Evolutionary conservation across 2,329 filamentous ascomycete species (phyloP), one percentile per base, ranked within the genome.

Genomic region (Niveomyces coronatus): DNA sequence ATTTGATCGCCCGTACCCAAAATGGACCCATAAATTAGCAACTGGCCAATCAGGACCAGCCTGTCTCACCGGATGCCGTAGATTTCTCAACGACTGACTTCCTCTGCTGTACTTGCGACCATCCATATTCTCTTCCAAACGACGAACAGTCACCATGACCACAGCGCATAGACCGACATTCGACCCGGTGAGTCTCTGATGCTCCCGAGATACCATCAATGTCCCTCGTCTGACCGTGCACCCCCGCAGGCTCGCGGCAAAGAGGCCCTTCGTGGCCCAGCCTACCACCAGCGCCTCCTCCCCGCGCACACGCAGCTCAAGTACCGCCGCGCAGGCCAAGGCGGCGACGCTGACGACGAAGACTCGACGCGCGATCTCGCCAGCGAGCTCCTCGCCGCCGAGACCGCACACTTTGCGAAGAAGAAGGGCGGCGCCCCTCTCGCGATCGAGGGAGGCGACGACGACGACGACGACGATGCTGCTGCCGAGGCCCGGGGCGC

Each of bases 241-340:
- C 16, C 19, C n/a, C 14, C 32, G 40, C 46, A 87, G 83, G 88
- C 89, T 29, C 79, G 82, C 57, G 91, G 91, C 58, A 95, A 95
- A 70, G 91, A 98, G 63, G 86, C 88, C 53, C 82, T 87, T 43
- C 82, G 87, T 53, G 91, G 91, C 33, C 85, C 86, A 35, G 89
- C 87, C 51, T 96, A 95, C 67, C 91, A 98, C 58, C 89, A 96
- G 63, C 83, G 91, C 51, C 82, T 96, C 13, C 79, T 95, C 11
- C 89, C 91, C 23, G 91, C 91, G 22, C 83, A 98, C 61, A 96
- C 85, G 10, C 80, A 85, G 47, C 79, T 98, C 55, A 98, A 98
- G 65, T 83, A 81, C 56, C 77, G 86, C 68, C 79, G 74, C 32
- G 67, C 82, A n/a, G 88, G 87, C 31, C 91, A 98, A 65, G 91